Base-by-base conservation (phyloP, 257 asterid genomes). In the Nicotiana tomentosiformis region DNA sequence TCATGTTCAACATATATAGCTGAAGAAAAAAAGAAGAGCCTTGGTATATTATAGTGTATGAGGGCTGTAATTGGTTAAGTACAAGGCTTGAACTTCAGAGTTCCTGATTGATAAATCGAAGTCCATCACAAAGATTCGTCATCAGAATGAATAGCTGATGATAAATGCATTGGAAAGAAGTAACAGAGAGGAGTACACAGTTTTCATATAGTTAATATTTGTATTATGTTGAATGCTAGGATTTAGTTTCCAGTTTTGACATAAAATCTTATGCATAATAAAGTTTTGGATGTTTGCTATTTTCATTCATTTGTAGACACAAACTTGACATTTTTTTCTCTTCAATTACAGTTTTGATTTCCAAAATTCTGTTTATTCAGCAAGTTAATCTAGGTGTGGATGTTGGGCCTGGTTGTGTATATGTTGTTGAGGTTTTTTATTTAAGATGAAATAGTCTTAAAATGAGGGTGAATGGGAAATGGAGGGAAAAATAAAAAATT, bases 41-140 rank as follows among this genome's bases (percentile, higher is more conserved):
- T 90, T 74, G 94, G 98, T 67, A 7, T 97, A 93, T 84, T 93
- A 92, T 66, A 0, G 92, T 92, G 94, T 93, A 95, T 1, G 98
- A 92, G 66, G 93, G 92, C 7, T 90, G 98, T 89, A 84, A 88
- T 60, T 94, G 98, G 97, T 85, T 94, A 61, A 90, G 83, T 67
- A 80, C 89, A 8, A 85, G 92, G 90, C 86, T 88, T 62, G 95
- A 92, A 62, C 81, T 89, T 30, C 89, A 91, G 82, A 90, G 81
- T 56, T 83, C 85, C 5, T 86, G 88, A 85, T 53, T 81, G 67
- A 62, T 66, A 33, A 65, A 53, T 43, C 9, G 51, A 66, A 80
- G 43, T 66, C 37, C 35, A 33, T 5, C 76, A 15, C 3, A 5
- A 1, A 30, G 39, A 4, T 74, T 67, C 26, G 16, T 6, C 7